Percentiles rank a stretch among this genome's conserved stretches.
Evolutionary conservation across 306 rosid genomes (phyloP).

Genomic region (Medicago ruthenica): DNA sequence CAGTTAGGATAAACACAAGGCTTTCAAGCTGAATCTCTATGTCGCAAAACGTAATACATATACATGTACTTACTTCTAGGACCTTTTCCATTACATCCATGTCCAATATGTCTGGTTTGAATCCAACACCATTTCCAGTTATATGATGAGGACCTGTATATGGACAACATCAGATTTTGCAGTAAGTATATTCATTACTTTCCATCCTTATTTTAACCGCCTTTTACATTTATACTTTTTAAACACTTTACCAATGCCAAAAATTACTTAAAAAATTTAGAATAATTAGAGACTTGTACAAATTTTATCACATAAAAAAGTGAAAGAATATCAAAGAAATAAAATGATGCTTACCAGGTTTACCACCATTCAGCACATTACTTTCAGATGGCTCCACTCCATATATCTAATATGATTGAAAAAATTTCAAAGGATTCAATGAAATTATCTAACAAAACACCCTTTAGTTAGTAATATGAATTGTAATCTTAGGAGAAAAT

Average conservation of each 20-base stretch:
- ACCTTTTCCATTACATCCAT: constrained; percentile 93
- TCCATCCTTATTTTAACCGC: too few relatives aligned
- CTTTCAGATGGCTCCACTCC: constrained; percentile 98
- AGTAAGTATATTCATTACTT: too few relatives aligned
- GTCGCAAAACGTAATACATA: not conserved
- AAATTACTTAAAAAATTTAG: too few relatives aligned
- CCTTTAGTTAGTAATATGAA: constrained; percentile 25
- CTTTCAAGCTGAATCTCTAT: constrained; percentile 11
- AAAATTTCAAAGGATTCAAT: constrained; percentile 39
- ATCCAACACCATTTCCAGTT: constrained; percentile 92
- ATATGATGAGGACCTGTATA: constrained; percentile 85
- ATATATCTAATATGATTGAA: constrained; percentile 48
- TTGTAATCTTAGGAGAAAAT: constrained; percentile 23
- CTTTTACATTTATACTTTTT: too few relatives aligned
- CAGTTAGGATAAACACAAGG: constrained; percentile 31
- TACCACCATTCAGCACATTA: constrained; percentile 85
- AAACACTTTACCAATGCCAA: too few relatives aligned
- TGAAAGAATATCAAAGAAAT: not conserved
- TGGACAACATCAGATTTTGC: constrained; percentile 12
- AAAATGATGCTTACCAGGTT: constrained; percentile 70
- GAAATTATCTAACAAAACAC: constrained; percentile 24
- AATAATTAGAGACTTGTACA: not conserved
- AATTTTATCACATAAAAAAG: constrained; percentile 19
- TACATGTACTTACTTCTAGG: constrained; percentile 71
- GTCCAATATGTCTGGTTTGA: constrained; percentile 96